phyloP scores from a whole-genome alignment of 768 basidiomycete genomes.

The Boletus subcaerulescens region DNA sequence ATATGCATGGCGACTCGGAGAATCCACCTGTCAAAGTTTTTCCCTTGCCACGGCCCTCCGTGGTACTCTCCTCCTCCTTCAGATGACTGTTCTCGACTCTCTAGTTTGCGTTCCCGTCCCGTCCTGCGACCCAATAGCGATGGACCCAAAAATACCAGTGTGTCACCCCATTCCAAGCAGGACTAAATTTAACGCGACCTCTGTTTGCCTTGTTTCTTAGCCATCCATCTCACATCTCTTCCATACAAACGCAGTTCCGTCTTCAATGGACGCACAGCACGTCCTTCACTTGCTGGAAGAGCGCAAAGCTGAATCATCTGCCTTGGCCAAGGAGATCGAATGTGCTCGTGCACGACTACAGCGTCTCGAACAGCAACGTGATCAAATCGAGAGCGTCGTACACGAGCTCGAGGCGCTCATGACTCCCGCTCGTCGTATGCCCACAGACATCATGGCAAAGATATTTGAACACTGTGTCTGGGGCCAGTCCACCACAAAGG shows the following conservation, averaged over 20 bases:
- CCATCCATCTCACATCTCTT: constrained; percentile 29
- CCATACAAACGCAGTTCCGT: constrained; percentile 26
- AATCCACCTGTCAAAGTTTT: too few species aligned
- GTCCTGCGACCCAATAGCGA: not conserved
- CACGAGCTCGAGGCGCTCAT: constrained; percentile 26
- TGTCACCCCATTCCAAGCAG: not conserved
- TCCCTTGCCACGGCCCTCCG: not conserved
- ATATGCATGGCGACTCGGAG: too few species aligned
- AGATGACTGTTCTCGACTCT: constrained; percentile 8
- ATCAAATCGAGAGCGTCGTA: constrained; percentile 10
- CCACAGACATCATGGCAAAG: constrained; percentile 28
- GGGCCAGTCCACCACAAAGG: constrained; percentile 7
- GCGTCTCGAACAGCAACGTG: constrained; percentile 17
- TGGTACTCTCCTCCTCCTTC: not conserved
- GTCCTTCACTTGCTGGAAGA: constrained; percentile 16
- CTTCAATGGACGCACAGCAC: constrained; percentile 19
- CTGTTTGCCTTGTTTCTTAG: constrained; percentile 6
- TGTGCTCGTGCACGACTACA: constrained; percentile 20
- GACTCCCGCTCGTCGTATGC: constrained; percentile 32
- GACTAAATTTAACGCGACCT: not conserved
- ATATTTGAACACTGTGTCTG: constrained; percentile 24
- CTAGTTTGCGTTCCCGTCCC: not conserved
- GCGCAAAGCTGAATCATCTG: constrained; percentile 11
- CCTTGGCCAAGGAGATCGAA: constrained; percentile 19
- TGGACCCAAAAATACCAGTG: constrained; percentile 25